These are phyloP conservation scores for Clonostachys solani DNA, from an alignment of 2,329 filamentous ascomycete species.

Conservation along the genomic window DNA sequence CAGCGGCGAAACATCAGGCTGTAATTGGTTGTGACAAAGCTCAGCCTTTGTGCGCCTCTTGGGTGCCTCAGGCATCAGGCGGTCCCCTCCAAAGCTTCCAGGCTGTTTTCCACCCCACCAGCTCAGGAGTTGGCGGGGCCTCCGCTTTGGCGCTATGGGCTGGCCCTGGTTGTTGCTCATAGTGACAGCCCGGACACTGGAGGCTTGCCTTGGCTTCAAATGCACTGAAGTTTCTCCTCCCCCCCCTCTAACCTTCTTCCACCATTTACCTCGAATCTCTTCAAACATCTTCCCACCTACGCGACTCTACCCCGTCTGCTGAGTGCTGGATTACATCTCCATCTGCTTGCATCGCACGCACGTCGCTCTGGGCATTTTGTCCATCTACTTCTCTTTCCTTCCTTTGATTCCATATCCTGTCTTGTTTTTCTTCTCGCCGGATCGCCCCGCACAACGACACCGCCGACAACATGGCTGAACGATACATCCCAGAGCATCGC, in stretches of 20 bases:
- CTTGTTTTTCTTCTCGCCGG: slow-evolving; percentile 5
- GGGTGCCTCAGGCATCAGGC: too few relatives aligned
- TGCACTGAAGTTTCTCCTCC: background rate
- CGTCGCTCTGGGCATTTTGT: slow-evolving; percentile 1
- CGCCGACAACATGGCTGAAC: slow-evolving; percentile 79
- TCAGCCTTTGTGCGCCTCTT: too few relatives aligned
- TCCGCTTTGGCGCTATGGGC: too few relatives aligned
- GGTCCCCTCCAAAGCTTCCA: too few relatives aligned
- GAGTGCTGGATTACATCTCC: background rate
- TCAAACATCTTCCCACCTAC: background rate
- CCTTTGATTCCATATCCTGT: slow-evolving; percentile 7
- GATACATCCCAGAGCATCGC: slow-evolving; percentile 99
- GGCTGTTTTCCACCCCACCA: too few relatives aligned
- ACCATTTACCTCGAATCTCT: background rate
- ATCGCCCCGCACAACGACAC: slow-evolving; percentile 6
- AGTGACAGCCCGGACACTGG: too few relatives aligned
- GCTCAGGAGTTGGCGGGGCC: too few relatives aligned
- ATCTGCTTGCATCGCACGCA: background rate
- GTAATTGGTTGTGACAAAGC: too few relatives aligned
- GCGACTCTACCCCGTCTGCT: background rate
- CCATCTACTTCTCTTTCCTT: slow-evolving; percentile 4
- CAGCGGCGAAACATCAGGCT: too few relatives aligned
- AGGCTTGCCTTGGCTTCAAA: background rate
- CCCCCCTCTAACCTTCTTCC: too few relatives aligned
- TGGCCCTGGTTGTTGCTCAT: too few relatives aligned